These are phyloP conservation scores for Curvularia spicifera DNA, from an alignment of 2,329 filamentous ascomycete genomes.

Conservation along the genomic window DNA sequence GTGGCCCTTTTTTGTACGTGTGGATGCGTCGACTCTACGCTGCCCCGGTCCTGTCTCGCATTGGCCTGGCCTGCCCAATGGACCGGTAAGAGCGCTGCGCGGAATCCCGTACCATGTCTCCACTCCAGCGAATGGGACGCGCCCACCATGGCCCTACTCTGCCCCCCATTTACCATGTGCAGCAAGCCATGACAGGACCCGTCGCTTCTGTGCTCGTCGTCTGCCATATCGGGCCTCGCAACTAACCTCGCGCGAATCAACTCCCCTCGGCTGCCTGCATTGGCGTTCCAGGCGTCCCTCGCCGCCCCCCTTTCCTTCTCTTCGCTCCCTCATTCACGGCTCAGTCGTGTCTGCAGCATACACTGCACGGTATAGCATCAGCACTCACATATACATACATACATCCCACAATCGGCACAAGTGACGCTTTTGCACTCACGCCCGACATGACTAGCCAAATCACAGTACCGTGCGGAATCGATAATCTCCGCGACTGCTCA, in stretches of 20 bases:
- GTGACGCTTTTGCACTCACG: slow-evolving; percentile 22
- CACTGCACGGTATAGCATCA: slow-evolving; percentile 9
- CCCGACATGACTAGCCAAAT: slow-evolving; percentile 22
- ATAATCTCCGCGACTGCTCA: slow-evolving; percentile 28
- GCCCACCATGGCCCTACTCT: slow-evolving; percentile 5
- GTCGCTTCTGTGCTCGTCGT: slow-evolving; percentile 19
- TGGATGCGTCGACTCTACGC: not conserved
- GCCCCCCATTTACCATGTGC: slow-evolving; percentile 2
- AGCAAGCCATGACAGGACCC: slow-evolving; percentile 14
- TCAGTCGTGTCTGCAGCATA: not conserved
- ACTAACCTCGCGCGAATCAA: not conserved
- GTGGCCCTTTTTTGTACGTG: not conserved
- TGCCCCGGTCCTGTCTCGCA: slow-evolving; percentile 6
- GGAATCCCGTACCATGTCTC: slow-evolving; percentile 17
- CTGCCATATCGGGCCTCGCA: slow-evolving; percentile 2
- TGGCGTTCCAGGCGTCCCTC: not conserved
- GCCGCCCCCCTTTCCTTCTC: not conserved
- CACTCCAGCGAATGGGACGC: slow-evolving; percentile 15
- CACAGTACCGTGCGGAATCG: slow-evolving; percentile 5
- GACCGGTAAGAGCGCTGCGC: slow-evolving; percentile 15
- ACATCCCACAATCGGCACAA: slow-evolving; percentile 16
- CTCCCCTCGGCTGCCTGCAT: not conserved
- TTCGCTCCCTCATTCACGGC: not conserved
- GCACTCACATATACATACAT: slow-evolving; percentile 10
- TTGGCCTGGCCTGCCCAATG: slow-evolving; percentile 14